These are phyloP conservation scores for Carex kokanica DNA, from an alignment of 176 grass and related monocot species.

Conservation along the genomic window DNA sequence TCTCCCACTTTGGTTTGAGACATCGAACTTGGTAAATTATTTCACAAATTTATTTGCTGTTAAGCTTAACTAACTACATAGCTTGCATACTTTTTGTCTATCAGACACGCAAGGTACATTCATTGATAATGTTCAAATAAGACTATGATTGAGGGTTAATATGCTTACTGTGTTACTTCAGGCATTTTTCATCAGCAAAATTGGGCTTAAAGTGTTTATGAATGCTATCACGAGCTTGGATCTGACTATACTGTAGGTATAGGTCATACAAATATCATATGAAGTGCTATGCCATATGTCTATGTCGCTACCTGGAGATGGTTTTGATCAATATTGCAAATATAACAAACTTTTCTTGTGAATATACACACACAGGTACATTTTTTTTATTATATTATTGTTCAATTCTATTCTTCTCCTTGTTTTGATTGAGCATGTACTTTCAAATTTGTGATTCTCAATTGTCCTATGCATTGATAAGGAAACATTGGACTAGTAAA, in stretches of 20 bases:
- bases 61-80: neutral
- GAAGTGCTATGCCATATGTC: neutral
- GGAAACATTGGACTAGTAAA: neutral
- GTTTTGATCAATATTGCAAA: neutral
- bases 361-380: constrained; percentile 20
- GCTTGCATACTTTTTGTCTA: neutral
- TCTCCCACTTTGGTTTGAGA: neutral
- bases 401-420: neutral
- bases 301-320: neutral
- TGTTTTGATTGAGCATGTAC: neutral
- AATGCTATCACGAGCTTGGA: neutral
- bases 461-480: neutral
- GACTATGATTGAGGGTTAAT: neutral
- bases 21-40: neutral
- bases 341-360: constrained; percentile 9
- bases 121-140: neutral
- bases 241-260: constrained; percentile 16
- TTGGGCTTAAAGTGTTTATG: neutral
- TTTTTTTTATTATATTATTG: neutral
- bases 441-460: neutral
- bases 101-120: neutral
- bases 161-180: neutral
- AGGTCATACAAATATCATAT: neutral
- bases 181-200: constrained; percentile 12
- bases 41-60: neutral